phyloP scores from a whole-genome alignment of 768 basidiomycete species.

The Leucogyrophana mollusca region DNA sequence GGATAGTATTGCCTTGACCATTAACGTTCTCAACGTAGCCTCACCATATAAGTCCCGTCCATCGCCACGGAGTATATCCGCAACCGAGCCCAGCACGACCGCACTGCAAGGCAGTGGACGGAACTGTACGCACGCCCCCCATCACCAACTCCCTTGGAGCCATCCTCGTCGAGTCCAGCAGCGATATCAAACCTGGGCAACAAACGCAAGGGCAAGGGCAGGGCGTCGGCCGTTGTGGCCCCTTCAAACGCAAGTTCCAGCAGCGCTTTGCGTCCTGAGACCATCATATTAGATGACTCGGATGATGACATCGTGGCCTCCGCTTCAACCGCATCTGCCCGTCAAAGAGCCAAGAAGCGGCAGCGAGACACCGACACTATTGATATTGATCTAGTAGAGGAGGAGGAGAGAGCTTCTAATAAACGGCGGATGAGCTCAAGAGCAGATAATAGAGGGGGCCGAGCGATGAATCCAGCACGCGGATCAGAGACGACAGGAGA shows the following conservation, averaged over 20 bases:
- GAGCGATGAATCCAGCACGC: constrained; percentile 13
- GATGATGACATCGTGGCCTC: constrained; percentile 22
- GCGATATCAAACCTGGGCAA: constrained; percentile 5
- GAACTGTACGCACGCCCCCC: constrained; percentile 61
- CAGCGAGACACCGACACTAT: constrained; percentile 25
- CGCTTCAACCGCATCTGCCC: not conserved
- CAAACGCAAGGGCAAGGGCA: constrained; percentile 38
- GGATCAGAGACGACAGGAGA: constrained; percentile 29
- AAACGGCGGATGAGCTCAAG: constrained; percentile 18
- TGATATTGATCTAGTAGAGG: constrained; percentile 31
- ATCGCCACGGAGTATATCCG: constrained; percentile 70
- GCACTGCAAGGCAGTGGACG: constrained; percentile 78
- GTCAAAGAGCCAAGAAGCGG: constrained; percentile 33
- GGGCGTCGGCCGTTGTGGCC: constrained; percentile 10
- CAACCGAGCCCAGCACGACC: constrained; percentile 70
- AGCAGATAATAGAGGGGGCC: constrained; percentile 15
- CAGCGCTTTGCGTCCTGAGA: constrained; percentile 13
- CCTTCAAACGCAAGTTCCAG: constrained; percentile 13
- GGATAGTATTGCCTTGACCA: not conserved
- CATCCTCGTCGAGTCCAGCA: constrained; percentile 12
- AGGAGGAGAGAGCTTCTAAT: constrained; percentile 21
- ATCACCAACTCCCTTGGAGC: constrained; percentile 25
- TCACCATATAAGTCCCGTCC: constrained; percentile 49
- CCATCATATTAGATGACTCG: constrained; percentile 31
- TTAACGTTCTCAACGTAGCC: not conserved